Conservation (phyloP, 2,329 filamentous ascomycete genomes). For the Arthrobotrys conoides region DNA sequence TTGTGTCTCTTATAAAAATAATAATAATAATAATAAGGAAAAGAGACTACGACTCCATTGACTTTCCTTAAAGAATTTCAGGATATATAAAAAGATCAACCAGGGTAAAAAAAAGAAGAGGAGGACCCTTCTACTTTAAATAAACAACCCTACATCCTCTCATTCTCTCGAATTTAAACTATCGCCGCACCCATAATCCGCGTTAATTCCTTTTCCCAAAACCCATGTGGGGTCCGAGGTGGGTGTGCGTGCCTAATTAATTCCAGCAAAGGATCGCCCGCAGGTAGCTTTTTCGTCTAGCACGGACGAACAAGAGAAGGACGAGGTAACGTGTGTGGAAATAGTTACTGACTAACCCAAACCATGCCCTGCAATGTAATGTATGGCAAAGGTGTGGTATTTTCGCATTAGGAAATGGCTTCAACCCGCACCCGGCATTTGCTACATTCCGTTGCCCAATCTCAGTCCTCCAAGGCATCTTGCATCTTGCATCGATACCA, state of each 20-base stretch:
- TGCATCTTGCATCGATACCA: too few relatives aligned
- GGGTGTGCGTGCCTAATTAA: neutral
- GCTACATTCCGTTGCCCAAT: neutral
- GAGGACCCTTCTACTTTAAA: neutral
- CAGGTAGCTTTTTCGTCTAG: neutral
- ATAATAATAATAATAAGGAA: neutral
- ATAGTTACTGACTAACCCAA: too few relatives aligned
- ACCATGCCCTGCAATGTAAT: too few relatives aligned
- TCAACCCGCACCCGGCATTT: slow-evolving; percentile 7
- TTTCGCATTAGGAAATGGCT: slow-evolving; percentile 28
- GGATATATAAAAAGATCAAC: neutral
- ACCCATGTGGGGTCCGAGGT: neutral
- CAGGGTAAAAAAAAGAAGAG: neutral
- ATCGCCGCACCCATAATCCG: slow-evolving; percentile 9
- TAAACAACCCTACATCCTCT: neutral
- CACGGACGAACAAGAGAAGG: neutral
- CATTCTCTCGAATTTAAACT: neutral
- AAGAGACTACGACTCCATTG: neutral
- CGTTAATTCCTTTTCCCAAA: slow-evolving; percentile 6
- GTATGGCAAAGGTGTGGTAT: slow-evolving; percentile 8
- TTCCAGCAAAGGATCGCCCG: slow-evolving; percentile 6
- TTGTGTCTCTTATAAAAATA: neutral
- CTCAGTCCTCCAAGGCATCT: neutral
- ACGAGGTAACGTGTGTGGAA: neutral
- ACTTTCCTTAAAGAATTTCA: neutral